These are phyloP conservation scores for Didymella pomorum DNA, from an alignment of 2,329 filamentous ascomycete species.

Conservation along the genomic window DNA sequence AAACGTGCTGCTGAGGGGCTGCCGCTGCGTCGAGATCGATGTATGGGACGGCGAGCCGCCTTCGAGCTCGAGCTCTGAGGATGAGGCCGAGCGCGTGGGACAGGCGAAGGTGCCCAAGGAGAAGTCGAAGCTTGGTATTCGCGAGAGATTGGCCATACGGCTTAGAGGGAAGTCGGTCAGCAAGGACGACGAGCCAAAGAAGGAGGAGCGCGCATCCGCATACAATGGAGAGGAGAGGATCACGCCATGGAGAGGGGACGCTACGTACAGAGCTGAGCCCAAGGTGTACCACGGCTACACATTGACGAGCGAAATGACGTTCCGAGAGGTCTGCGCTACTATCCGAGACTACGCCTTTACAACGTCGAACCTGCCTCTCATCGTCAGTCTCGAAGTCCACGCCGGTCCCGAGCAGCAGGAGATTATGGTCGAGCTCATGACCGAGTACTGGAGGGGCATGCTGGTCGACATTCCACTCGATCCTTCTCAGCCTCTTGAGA, in stretches of 20 bases:
- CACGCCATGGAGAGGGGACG: constrained; percentile 44
- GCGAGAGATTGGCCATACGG: constrained; percentile 47
- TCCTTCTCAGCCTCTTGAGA: constrained; percentile 50
- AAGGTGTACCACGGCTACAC: constrained; percentile 86
- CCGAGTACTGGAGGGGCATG: constrained; percentile 79
- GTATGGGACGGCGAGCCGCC: constrained; percentile 80
- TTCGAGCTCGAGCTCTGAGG: constrained; percentile 51
- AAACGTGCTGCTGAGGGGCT: constrained; percentile 76
- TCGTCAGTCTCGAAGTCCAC: constrained; percentile 93
- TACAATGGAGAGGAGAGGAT: constrained; percentile 28
- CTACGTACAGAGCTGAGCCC: constrained; percentile 65
- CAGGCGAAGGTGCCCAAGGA: constrained; percentile 34
- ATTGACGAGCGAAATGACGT: constrained; percentile 83
- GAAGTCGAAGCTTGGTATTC: constrained; percentile 40
- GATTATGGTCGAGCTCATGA: constrained; percentile 93
- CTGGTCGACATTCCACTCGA: constrained; percentile 69
- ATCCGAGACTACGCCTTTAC: constrained; percentile 82
- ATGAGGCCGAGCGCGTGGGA: constrained; percentile 33
- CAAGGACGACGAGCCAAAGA: constrained; percentile 30
- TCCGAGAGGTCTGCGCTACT: constrained; percentile 83
- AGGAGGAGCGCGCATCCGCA: constrained; percentile 13
- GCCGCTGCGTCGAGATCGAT: constrained; percentile 92
- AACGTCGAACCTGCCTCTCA: constrained; percentile 77
- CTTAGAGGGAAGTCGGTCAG: constrained; percentile 42
- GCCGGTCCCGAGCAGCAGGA: constrained; percentile 83